Evolutionary conservation across 768 basidiomycete genomes (phyloP), one percentile per base, ranked within the genome.

Genomic region (Naganishia kalamii): DNA sequence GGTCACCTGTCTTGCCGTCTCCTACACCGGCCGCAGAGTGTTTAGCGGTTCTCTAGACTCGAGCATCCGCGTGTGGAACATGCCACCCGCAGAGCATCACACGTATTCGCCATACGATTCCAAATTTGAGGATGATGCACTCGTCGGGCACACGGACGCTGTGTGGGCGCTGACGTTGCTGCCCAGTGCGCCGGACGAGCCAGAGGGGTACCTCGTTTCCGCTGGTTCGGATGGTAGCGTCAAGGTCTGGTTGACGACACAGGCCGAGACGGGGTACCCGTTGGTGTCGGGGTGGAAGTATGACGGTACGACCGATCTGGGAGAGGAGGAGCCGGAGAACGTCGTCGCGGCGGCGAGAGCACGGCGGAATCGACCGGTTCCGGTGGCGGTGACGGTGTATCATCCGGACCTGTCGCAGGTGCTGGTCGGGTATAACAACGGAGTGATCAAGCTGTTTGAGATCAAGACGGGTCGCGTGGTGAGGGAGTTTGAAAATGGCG

Each of bases 21-120:
- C 85, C 10, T 60, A 68, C 7, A n/a, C 68, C 11, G 86, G 86
- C 68, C 85, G 86, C 41, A 79, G 88, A 15, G 80, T 99, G 47
- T 94, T 92, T 78, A 93, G 92, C 8, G 91, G 89, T 13, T 96
- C 92, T 0, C 81, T 97, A 47, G 96, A 99, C 77, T 88, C 90
- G 10, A 92, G 91, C 4, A 90, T 98, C 73, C 86, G 90, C 32
- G 82, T 96, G 23, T 98, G 93, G 94, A 84, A 85, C 10, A 80
- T 93, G 35, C 92, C 94, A 8, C 82, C 85, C 37, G 25, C 67
- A 1, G 30, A 65, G 15, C 88, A 91, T 77, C 89, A 90, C 60
- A 90, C 92, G 17, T 99, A 97, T 78, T 88, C 89, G 0, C 87
- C 92, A 0, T 92, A 89, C 75, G 92, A 98, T 71, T 84, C 88